phyloP scores from a whole-genome alignment of 352 stramenopile genomes.

The Pythium volutum region DNA sequence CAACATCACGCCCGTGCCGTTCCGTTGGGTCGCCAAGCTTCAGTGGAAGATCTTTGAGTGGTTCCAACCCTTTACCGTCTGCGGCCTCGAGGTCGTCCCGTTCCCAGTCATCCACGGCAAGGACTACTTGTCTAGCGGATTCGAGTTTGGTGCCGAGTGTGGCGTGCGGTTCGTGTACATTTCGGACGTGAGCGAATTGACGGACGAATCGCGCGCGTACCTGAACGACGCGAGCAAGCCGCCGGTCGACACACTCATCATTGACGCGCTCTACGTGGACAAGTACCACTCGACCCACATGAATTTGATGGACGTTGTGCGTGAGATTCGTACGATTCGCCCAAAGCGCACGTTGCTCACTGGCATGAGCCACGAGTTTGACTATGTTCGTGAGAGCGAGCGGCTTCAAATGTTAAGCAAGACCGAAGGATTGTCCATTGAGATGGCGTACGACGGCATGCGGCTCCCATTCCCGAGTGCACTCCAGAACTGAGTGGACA shows the following conservation, averaged over 20 bases:
- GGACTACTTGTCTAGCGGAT: constrained; percentile 75
- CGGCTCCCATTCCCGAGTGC: constrained; percentile 38
- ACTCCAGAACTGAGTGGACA: too few relatives aligned
- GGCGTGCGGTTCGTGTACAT: constrained; percentile 83
- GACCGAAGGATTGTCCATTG: constrained; percentile 56
- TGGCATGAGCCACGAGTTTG: constrained; percentile 85
- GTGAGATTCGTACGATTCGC: constrained; percentile 56
- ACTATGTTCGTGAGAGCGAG: constrained; percentile 57
- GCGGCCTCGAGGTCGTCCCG: constrained; percentile 47
- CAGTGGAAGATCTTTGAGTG: constrained; percentile 54
- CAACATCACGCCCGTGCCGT: constrained; percentile 28
- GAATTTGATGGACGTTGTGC: constrained; percentile 69
- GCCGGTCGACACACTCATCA: constrained; percentile 76
- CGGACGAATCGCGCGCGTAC: constrained; percentile 47
- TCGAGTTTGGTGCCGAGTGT: constrained; percentile 74
- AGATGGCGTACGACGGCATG: constrained; percentile 85
- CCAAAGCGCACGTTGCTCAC: constrained; percentile 76
- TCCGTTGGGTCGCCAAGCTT: constrained; percentile 82
- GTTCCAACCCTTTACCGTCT: constrained; percentile 48
- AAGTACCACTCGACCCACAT: constrained; percentile 85
- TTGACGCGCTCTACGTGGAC: constrained; percentile 78
- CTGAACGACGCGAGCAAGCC: constrained; percentile 52
- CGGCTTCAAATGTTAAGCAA: constrained; percentile 43
- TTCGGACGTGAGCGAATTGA: constrained; percentile 82
- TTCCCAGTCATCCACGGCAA: constrained; percentile 82